Base-by-base conservation (phyloP, 768 basidiomycete species). In the Tylopilus balloui region DNA sequence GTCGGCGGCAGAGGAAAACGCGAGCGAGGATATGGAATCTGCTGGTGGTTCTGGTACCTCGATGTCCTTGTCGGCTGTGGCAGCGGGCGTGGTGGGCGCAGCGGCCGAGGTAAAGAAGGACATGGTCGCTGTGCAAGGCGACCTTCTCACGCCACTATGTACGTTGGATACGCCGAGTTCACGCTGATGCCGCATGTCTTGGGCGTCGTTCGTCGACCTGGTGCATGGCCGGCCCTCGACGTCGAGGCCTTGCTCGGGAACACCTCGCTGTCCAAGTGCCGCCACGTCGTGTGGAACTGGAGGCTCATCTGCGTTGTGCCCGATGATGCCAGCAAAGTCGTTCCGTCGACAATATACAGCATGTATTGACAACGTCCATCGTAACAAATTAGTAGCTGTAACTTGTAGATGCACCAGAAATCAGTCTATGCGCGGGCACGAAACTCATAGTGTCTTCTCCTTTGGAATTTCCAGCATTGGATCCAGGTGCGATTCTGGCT, bases 1-100 rank as follows among this genome's bases (percentile, higher is more conserved):
- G 63, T 95, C 91, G 9, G 87, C 87, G 15, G 81, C 84, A 6
- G 86, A 80, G 0, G 89, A 92, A 71, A 94, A 97, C 1, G 86
- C 70, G 43, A 97, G 68, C 3, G 83, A 80, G 2, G 92, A 94
- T 52, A 95, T 88, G 12, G 90, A 91, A 64, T 97, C 95, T 9
- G 80, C 64, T 4, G 92, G 92, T 0, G 89, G 86, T 50, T 92
- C 85, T 6, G 75, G 65, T 41, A 95, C 79, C 58, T 92, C 90
- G 48, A 91, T 73, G 65, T 93, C 91, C 67, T 86, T 89, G 41
- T 88, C 85, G 4, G 72, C 70, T 0, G 74, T 23, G 6, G 76
- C 58, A 11, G 63, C 60, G 17, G 78, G 66, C 9, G 77, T 36
- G 50, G 65, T 59, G 27, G 71, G 36, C 12, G 71, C 40, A 13